Conservation (phyloP, 345 rosid genomes). For the Hibiscus trionum region DNA sequence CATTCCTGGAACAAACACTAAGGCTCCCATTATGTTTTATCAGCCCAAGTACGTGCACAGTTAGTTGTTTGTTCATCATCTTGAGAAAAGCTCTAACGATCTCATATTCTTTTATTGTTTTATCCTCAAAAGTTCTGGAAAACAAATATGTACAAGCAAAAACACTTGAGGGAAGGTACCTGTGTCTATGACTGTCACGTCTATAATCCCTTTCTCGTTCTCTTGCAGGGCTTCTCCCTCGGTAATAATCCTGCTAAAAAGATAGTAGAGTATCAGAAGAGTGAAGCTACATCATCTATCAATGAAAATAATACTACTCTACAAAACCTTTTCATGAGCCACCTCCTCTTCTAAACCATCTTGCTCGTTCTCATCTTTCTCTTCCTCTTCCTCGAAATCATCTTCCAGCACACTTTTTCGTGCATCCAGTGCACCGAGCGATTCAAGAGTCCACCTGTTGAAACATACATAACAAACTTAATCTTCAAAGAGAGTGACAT, state of each 20-base stretch:
- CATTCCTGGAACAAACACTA: neutral
- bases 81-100: neutral
- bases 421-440: conserved; percentile 47
- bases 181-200: conserved; percentile 62
- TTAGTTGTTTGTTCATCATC: neutral
- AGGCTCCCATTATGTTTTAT: neutral
- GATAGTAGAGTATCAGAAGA: conserved; percentile 2
- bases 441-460: conserved; percentile 51
- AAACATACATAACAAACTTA: neutral
- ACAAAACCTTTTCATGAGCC: conserved; percentile 40
- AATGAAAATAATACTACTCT: neutral
- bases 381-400: conserved; percentile 95
- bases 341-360: conserved; percentile 14
- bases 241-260: conserved; percentile 59
- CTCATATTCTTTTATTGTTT: neutral
- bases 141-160: neutral
- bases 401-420: conserved; percentile 92
- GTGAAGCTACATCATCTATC: conserved; percentile 4
- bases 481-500: no score
- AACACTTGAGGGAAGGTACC: conserved; percentile 28
- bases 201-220: conserved; percentile 79
- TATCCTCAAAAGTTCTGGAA: neutral
- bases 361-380: conserved; percentile 70
- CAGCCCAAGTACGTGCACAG: neutral
- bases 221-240: conserved; percentile 66